Conservation (phyloP, 768 basidiomycete genomes). For the Leccinum fibrillosum region DNA sequence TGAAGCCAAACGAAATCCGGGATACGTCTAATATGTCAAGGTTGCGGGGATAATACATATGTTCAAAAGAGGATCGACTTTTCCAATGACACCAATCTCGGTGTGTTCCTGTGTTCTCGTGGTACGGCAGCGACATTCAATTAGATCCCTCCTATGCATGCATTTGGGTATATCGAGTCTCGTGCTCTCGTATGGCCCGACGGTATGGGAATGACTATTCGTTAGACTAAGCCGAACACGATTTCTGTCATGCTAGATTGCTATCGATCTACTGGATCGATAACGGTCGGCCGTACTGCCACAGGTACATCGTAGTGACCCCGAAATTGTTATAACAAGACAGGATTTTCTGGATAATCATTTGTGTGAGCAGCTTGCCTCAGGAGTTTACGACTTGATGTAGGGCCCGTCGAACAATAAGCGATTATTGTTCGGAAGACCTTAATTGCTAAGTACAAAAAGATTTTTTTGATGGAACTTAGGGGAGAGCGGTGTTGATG, state of each 20-base stretch:
- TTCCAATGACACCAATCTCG: background rate
- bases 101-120: conserved; percentile 5
- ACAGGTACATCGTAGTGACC: background rate
- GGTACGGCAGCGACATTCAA: conserved; percentile 3
- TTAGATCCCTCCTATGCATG: conserved; percentile 1
- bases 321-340: background rate
- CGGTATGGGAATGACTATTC: background rate
- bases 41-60: conserved; percentile 2
- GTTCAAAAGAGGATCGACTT: background rate
- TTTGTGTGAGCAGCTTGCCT: background rate
- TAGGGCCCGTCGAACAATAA: background rate
- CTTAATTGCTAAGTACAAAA: conserved; percentile 1
- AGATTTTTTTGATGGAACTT: conserved; percentile 1
- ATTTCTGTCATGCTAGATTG: background rate
- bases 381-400: background rate
- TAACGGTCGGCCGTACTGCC: background rate
- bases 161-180: conserved; percentile 1
- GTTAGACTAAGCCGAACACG: background rate
- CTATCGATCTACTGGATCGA: background rate
- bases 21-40: background rate
- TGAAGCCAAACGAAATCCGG: conserved; percentile 3
- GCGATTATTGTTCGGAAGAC: background rate
- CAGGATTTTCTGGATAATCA: background rate
- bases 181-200: background rate
- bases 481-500: background rate